Evolutionary conservation across 345 rosid species (phyloP).

Genomic region (Theobroma cacao): DNA sequence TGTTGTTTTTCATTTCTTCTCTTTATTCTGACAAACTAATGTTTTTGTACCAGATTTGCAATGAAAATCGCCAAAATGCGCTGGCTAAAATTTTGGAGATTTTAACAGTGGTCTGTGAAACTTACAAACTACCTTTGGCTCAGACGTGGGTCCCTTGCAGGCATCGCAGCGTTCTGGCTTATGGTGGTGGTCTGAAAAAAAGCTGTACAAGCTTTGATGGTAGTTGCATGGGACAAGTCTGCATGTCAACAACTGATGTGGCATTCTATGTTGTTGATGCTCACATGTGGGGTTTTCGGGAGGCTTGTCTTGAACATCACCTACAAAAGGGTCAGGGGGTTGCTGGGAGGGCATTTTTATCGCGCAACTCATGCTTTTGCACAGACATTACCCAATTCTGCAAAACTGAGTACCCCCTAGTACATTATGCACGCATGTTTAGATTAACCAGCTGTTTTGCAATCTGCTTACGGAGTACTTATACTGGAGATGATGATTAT

Average conservation of each 20-base stretch:
- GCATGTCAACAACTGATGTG: slow-evolving; percentile 91
- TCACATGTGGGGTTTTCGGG: slow-evolving; percentile 93
- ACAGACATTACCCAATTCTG: slow-evolving; percentile 66
- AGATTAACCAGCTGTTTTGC: slow-evolving; percentile 72
- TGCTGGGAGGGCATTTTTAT: slow-evolving; percentile 79
- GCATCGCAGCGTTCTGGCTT: slow-evolving; percentile 79
- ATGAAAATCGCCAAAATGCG: slow-evolving; percentile 83
- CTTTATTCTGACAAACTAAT: slow-evolving; percentile 41
- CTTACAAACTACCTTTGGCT: slow-evolving; percentile 85
- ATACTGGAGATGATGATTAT: slow-evolving; percentile 84
- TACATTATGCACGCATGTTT: slow-evolving; percentile 97
- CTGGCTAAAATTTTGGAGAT: slow-evolving; percentile 90
- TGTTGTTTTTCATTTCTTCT: slow-evolving; percentile 31
- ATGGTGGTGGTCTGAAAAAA: slow-evolving; percentile 89
- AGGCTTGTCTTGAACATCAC: slow-evolving; percentile 95
- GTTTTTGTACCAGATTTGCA: slow-evolving; percentile 78
- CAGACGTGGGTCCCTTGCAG: slow-evolving; percentile 98
- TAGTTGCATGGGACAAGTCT: slow-evolving; percentile 81
- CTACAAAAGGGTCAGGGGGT: slow-evolving; percentile 95
- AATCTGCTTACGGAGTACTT: slow-evolving; percentile 67
- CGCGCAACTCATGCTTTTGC: slow-evolving; percentile 75
- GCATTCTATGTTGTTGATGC: slow-evolving; percentile 86
- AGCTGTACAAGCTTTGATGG: slow-evolving; percentile 87
- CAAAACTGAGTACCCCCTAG: slow-evolving; percentile 87
- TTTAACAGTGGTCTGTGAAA: slow-evolving; percentile 77